Base-by-base conservation (phyloP, 129 eudicot genomes). In the Escallonia rubra region DNA sequence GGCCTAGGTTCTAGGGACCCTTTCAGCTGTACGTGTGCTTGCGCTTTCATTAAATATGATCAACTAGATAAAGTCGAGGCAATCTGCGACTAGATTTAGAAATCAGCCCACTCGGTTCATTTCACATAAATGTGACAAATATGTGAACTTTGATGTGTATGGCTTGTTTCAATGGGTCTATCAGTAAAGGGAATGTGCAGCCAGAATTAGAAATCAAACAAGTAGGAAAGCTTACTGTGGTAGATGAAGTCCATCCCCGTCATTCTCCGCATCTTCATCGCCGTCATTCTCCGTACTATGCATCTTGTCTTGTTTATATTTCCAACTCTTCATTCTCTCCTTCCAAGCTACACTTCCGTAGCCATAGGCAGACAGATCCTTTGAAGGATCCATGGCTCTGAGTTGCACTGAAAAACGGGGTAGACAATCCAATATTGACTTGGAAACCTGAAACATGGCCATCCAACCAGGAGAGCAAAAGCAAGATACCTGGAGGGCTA, bases 291-390 rank as follows among this genome's bases (percentile, higher is more conserved):
- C 73, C 61, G 64, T 61, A 43, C 76, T 65, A 59, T 68, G 65
- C 10, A 70, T 55, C 63, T 59, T 74, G 57, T 80, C 82, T 48
- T 82, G 85, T 65, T 66, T 78, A 48, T 66, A 67, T 60, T 80
- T 85, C 91, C 91, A 85, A 64, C 59, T 74, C 15, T 85, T 87
- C 83, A 82, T 73, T 66, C 82, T 73, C 69, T 82, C 85, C 54
- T 85, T 85, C 91, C 91, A 85, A 38, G 87, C 91, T 56, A 85
- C 78, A n/a, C 80, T 82, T 34, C 91, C 91, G 55, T 81, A 82
- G 8, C 91, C 91, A 51, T 85, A 85, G 53, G 77, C 80, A 34
- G 78, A 78, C 73, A 85, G 59, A 57, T 82, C 88, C 70, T 77
- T 85, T 43, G 76, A 72, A 4, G 88, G 87, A 71, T 79, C 91